Base-by-base conservation (phyloP, 495 filamentous ascomycete genomes). In the Neurospora sp. region DNA sequence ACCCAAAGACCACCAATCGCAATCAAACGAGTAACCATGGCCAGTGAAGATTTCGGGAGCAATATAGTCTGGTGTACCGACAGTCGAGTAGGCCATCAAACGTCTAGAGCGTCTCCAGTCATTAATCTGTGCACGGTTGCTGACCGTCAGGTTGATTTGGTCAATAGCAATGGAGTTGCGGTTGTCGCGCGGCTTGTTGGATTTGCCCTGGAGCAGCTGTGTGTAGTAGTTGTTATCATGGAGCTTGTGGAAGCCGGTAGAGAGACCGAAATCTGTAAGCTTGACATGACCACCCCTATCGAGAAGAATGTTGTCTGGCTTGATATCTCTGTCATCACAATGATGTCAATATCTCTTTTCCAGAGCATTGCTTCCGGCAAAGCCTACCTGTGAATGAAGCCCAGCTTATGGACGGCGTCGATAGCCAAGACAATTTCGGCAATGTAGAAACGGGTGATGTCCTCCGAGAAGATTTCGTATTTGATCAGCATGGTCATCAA, bases 401-500 rank as follows among this genome's bases (percentile, higher is more conserved):
- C 96, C 75, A 98, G 88, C 80, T 94, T 96, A 81, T 99, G 96
- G 59, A 99, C 96, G 3, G 96, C 94, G 78, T 99, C 96, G 74
- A 99, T 97, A 9, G 96, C 96, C 82, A 98, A 88, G 27, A 97
- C 92, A 78, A 98, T 94, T 82, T 99, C 94, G 35, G 96, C 96
- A 89, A 99, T 98, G 83, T 99, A 99, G 84, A 99, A 99, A 18
- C 96, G 89, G 40, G 96, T 99, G 76, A 99, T 97, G 73, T 98
- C 96, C 79, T 98, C 94, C 0, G 94, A 96, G 83, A 99, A 99
- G 78, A 99, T 97, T 81, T 99, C 96, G 79, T 99, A 98, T 85
- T 98, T 98, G 84, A 99, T 99, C 76, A 99, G 87, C 96, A 99
- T 99, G 40, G 96, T 99, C 96, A 99, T 99, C 79, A 99, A 82